phyloP scores from a whole-genome alignment of 2,329 filamentous ascomycete genomes.

The Monosporascus sp. region DNA sequence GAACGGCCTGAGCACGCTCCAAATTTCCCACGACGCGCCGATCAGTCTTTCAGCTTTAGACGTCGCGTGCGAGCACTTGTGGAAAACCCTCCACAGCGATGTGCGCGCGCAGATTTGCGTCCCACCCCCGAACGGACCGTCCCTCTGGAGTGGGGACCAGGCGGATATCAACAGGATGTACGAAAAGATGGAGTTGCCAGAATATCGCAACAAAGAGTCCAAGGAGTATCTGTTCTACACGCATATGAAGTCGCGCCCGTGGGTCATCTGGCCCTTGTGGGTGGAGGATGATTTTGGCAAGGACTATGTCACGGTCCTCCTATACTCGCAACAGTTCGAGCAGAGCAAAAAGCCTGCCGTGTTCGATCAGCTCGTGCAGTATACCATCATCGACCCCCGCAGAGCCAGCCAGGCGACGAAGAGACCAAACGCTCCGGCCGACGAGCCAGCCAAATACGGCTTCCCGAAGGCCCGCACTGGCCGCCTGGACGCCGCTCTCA shows the following conservation, averaged over 20 bases:
- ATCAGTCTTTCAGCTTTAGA: constrained; percentile 16
- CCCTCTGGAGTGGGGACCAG: constrained; percentile 15
- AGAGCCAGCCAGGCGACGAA: constrained; percentile 1
- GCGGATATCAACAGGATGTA: constrained; percentile 6
- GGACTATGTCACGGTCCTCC: constrained; percentile 17
- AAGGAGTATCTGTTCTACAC: constrained; percentile 6
- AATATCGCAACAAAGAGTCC: background rate
- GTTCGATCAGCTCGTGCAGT: constrained; percentile 7
- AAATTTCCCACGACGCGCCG: constrained; percentile 16
- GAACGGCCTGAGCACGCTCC: constrained; percentile 18
- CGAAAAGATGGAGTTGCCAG: constrained; percentile 4
- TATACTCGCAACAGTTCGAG: constrained; percentile 2
- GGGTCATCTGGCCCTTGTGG: constrained; percentile 21
- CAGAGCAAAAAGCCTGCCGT: background rate
- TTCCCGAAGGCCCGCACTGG: constrained; percentile 4
- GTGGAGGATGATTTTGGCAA: constrained; percentile 21
- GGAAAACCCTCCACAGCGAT: constrained; percentile 13
- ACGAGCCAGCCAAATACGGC: constrained; percentile 1
- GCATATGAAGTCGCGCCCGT: constrained; percentile 14
- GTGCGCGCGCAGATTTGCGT: constrained; percentile 6
- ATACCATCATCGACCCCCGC: constrained; percentile 19
- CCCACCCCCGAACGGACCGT: constrained; percentile 17
- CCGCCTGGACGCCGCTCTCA: constrained; percentile 6
- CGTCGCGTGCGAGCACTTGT: constrained; percentile 15
- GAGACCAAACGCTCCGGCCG: background rate